phyloP scores from a whole-genome alignment of 306 rosid species.

The Cicer cuneatum region DNA sequence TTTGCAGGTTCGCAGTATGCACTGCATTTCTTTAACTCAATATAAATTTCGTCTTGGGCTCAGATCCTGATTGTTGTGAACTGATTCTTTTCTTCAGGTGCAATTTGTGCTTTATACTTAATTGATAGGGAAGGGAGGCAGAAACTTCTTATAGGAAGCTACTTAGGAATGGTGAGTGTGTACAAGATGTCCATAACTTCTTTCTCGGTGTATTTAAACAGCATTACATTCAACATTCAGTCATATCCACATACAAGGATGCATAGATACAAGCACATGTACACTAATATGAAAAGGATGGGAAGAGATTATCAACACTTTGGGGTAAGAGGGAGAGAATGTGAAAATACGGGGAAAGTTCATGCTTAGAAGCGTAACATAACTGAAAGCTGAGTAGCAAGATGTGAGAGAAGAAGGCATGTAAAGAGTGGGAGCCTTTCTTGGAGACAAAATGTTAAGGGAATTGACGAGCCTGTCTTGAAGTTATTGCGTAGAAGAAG shows the following conservation, averaged over 20 bases:
- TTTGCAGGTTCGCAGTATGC: conserved; percentile 68
- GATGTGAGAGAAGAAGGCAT: conserved; percentile 10
- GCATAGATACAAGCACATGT: neutral
- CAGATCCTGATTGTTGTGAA: conserved; percentile 43
- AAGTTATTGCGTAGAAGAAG: too few species aligned
- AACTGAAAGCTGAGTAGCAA: neutral
- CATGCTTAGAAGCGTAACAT: neutral
- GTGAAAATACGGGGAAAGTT: neutral
- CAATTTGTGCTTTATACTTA: conserved; percentile 76
- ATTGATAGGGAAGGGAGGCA: conserved; percentile 87
- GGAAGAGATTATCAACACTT: neutral
- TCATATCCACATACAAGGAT: neutral
- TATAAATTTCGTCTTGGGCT: conserved; percentile 39
- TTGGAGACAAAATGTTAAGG: neutral
- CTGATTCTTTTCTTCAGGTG: conserved; percentile 59
- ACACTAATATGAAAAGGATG: neutral
- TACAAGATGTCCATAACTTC: conserved; percentile 15
- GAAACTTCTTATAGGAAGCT: conserved; percentile 83
- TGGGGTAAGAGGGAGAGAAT: too few species aligned
- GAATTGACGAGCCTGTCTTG: neutral
- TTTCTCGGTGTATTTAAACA: conserved; percentile 18
- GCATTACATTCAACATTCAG: neutral
- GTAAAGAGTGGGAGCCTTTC: neutral
- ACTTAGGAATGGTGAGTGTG: conserved; percentile 86
- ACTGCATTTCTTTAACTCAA: conserved; percentile 16